Evolutionary conservation across 768 basidiomycete species (phyloP), one percentile per base, ranked within the genome.

Genomic region (Lentinus tigrinus): DNA sequence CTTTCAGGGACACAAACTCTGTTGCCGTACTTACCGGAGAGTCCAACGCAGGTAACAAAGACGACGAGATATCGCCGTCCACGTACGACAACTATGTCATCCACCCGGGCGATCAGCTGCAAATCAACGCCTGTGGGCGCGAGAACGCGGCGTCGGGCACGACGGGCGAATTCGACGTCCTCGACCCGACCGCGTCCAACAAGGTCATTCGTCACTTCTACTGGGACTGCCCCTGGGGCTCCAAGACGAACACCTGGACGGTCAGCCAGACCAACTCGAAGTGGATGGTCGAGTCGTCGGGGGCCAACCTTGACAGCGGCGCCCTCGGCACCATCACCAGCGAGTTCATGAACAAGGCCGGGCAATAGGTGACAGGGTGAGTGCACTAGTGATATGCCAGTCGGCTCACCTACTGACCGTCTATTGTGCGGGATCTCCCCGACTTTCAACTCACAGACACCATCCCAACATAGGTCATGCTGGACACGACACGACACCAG

Each of bases 201-300:
- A 43, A 43, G 38, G 28, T 50, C 2, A 53, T 61, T 6, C 54
- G 62, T 24, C 23, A 13, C 8, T 52, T 60, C 47, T 49, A 57
- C 44, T 63, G 62, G 62, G 42, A 50, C 44, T 56, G 53, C 42
- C 58, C 62, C 7, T 63, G 50, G 58, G 31, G 48, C 31, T 31
- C 31, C 34, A 50, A 34, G 13, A 28, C n/a, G 34, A 62, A 62
- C 47, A 58, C 40, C 27, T 62, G 53, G 54, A 16, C 6, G 8
- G 48, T 56, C 46, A 48, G 24, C 42, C 46, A 36, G 23, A 10
- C 37, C 42, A 51, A 42, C 47, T 5, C 47, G 27, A 31, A 8
- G 13, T 56, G 55, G 55, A 47, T 37, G 46, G 46, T 48, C 47
- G 46, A 49, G 16, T 26, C 17, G 17, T 3, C 3, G 31, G 55